Conservation (phyloP, 2,329 filamentous ascomycete genomes). For the Trichoderma koningiopsis region DNA sequence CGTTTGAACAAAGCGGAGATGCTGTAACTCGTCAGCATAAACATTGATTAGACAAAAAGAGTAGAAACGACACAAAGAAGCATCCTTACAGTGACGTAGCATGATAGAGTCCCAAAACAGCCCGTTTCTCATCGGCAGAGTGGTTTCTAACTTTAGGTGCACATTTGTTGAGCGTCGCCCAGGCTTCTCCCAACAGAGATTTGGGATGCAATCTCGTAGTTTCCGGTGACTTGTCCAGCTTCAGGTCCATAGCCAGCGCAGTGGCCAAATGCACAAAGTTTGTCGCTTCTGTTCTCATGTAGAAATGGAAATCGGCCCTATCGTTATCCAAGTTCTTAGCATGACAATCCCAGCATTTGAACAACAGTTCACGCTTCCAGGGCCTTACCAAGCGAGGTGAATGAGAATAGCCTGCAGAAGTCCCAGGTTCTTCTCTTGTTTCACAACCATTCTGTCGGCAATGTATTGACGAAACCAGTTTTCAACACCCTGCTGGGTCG, state of each 20-base stretch:
- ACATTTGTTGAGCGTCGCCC: conserved; percentile 30
- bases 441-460: conserved; percentile 42
- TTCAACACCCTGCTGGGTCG: conserved; percentile 38
- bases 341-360: background rate
- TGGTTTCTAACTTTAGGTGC: conserved; percentile 31
- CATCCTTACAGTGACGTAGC: conserved; percentile 38
- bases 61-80: background rate
- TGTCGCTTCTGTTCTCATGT: conserved; percentile 42
- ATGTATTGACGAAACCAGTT: conserved; percentile 43
- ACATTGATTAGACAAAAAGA: background rate
- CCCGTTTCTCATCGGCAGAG: conserved; percentile 42
- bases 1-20: conserved; percentile 39
- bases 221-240: conserved; percentile 38
- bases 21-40: conserved; percentile 23
- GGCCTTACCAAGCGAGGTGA: conserved; percentile 42
- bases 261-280: conserved; percentile 44
- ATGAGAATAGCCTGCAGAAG: conserved; percentile 45
- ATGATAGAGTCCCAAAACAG: conserved; percentile 46
- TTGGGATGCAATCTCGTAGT: conserved; percentile 32
- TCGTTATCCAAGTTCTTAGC: background rate
- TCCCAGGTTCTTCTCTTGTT: conserved; percentile 41
- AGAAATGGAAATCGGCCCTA: conserved; percentile 46
- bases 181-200: conserved; percentile 40
- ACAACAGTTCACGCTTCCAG: background rate
- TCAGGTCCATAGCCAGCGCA: conserved; percentile 44